Conservation (phyloP, 1,284 basidiomycete genomes). For the Apiotrichum akiyoshidainum region DNA sequence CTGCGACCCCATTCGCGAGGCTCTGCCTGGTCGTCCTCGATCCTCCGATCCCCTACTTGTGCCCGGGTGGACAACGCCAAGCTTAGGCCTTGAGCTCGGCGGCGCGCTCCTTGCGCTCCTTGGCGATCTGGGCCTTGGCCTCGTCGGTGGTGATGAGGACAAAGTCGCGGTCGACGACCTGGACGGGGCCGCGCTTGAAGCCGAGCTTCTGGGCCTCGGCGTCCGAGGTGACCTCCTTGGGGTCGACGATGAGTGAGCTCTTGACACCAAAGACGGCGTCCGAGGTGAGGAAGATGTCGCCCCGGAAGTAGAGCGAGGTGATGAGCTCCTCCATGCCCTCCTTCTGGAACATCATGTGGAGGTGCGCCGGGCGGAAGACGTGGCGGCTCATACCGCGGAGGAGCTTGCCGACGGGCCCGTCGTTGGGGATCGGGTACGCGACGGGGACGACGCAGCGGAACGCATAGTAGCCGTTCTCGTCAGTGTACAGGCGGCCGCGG, state of each 20-base stretch:
- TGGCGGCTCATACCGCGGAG: slow-evolving; percentile 64
- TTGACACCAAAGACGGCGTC: slow-evolving; percentile 31
- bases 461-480: slow-evolving; percentile 64
- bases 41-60: no score
- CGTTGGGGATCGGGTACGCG: slow-evolving; percentile 74
- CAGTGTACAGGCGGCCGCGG: slow-evolving; percentile 65
- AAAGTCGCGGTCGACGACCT: slow-evolving; percentile 22
- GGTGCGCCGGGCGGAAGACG: slow-evolving; percentile 71
- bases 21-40: no score
- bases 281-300: slow-evolving; percentile 52
- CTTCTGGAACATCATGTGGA: slow-evolving; percentile 67
- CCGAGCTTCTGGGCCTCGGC: slow-evolving; percentile 21
- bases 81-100: background rate
- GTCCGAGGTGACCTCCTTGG: slow-evolving; percentile 16
- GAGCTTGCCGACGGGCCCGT: slow-evolving; percentile 71
- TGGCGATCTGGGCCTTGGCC: slow-evolving; percentile 12
- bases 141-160: slow-evolving; percentile 22
- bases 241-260: slow-evolving; percentile 19
- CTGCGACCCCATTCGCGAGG: no score
- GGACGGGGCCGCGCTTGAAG: slow-evolving; percentile 19
- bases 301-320: slow-evolving; percentile 71
- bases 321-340: slow-evolving; percentile 68
- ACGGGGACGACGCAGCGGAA: slow-evolving; percentile 75
- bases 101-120: slow-evolving; percentile 2
- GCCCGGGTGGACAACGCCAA: no score